Evolutionary conservation across 179 eudicot species (phyloP), one percentile per base, ranked within the genome.

Genomic region (Beta corolliflora): DNA sequence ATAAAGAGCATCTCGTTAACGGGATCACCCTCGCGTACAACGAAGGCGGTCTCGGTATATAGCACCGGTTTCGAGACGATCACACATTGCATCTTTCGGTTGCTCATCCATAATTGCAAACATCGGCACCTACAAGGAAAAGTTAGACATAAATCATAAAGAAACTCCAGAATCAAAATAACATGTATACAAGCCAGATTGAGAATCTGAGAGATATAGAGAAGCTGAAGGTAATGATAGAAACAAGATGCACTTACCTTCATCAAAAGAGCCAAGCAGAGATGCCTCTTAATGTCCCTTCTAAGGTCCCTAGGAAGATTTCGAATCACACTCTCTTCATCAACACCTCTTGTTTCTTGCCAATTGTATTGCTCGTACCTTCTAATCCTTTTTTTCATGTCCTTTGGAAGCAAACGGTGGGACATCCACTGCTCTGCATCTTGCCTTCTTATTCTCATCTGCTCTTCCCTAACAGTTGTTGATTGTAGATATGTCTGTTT

Each of bases 11-110:
- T 90, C 78, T 90, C 95, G 56, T 89, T 91, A 23, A 90, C 95
- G 9, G 93, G 95, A 82, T 92, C 95, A 18, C 95, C 95, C 82
- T 92, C 95, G 2, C 95, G 92, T 16, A 89, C 86, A 21, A 92
- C 75, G 65, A 56, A 83, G 69, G 90, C 90, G 44, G 80, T 81
- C 63, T 92, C 91, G 9, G 93, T 90, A 86, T 88, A 92, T 45
- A 92, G 82, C 67, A 89, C 85, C 1, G 93, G 95, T 82, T 92
- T 92, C 7, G n/a, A 92, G 88, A 53, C 93, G 86, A 68, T 89
- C 89, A 84, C 95, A 92, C 81, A 92, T 83, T 23, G 95, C 95
- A 69, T 92, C 95, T 41, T 88, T 85, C 82, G 90, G 72, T 75
- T 87, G 83, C 25, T 90, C 93, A 56, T 92, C 95, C 95, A 92